phyloP scores from a whole-genome alignment of 331 rosid species.

The Cydonia oblonga region DNA sequence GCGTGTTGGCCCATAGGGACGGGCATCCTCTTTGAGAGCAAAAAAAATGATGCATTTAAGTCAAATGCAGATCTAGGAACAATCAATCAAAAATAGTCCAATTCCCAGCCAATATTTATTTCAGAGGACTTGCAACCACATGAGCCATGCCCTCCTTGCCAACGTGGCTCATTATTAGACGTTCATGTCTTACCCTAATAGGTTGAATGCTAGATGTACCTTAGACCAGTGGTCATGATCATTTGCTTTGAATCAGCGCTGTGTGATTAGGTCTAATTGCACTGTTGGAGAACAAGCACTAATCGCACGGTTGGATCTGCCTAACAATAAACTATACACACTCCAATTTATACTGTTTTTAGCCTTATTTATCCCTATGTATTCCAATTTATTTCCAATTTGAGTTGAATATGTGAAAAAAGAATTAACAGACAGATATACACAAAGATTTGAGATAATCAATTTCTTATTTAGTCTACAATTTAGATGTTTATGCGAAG shows the following conservation, averaged over 20 bases:
- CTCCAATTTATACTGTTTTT: too few relatives aligned
- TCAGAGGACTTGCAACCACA: background rate
- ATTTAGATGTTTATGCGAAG: background rate
- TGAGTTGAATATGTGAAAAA: too few relatives aligned
- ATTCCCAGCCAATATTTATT: background rate
- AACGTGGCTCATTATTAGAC: slow-evolving; percentile 4
- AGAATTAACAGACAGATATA: too few relatives aligned
- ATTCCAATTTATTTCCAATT: too few relatives aligned
- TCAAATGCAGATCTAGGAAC: slow-evolving; percentile 57
- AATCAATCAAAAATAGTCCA: slow-evolving; percentile 31
- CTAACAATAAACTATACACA: background rate
- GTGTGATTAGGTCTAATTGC: background rate
- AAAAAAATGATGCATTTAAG: slow-evolving; percentile 34
- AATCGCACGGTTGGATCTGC: slow-evolving; percentile 2
- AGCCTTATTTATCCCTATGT: background rate
- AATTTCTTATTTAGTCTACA: background rate
- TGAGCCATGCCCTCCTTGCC: background rate
- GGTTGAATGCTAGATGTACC: background rate
- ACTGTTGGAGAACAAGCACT: background rate
- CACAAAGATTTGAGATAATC: background rate
- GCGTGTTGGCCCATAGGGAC: slow-evolving; percentile 37
- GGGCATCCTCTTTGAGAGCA: slow-evolving; percentile 31
- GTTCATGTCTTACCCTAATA: background rate
- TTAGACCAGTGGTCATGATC: background rate
- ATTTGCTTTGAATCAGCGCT: background rate